phyloP scores from a whole-genome alignment of 2,329 filamentous ascomycete genomes.

The Diaporthe sp. region DNA sequence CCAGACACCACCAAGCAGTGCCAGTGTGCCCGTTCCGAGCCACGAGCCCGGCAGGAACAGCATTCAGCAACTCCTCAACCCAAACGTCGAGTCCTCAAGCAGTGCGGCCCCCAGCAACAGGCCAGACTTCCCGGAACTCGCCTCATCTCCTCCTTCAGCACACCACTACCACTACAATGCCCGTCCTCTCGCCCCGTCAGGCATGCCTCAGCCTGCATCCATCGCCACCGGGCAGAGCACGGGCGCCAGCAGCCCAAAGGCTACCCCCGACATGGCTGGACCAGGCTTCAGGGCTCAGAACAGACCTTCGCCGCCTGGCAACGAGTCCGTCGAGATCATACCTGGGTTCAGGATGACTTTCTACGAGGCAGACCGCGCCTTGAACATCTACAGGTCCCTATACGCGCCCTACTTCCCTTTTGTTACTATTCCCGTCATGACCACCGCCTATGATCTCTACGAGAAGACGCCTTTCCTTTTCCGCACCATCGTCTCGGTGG shows the following conservation, averaged over 20 bases:
- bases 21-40: slow-evolving; percentile 9
- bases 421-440: slow-evolving; percentile 48
- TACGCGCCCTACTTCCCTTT: slow-evolving; percentile 56
- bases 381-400: slow-evolving; percentile 52
- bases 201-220: slow-evolving; percentile 27
- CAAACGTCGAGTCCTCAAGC: slow-evolving; percentile 26
- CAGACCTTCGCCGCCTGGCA: slow-evolving; percentile 1
- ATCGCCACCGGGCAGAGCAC: slow-evolving; percentile 1
- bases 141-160: slow-evolving; percentile 32
- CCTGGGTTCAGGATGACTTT: slow-evolving; percentile 53
- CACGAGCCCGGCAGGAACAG: slow-evolving; percentile 36
- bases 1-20: slow-evolving; percentile 39
- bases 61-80: slow-evolving; percentile 41
- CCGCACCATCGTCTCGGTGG: slow-evolving; percentile 53
- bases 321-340: slow-evolving; percentile 50
- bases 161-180: slow-evolving; percentile 27
- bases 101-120: neutral
- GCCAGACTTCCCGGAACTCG: slow-evolving; percentile 24
- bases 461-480: slow-evolving; percentile 53
- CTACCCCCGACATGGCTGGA: neutral
- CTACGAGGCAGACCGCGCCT: slow-evolving; percentile 50
- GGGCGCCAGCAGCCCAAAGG: neutral
- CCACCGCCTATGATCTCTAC: slow-evolving; percentile 51
- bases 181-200: slow-evolving; percentile 26
- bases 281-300: slow-evolving; percentile 24